Evolutionary conservation across 2,329 filamentous ascomycete species (phyloP), one percentile per base, ranked within the genome.

Genomic region (Ophiostoma sp.): DNA sequence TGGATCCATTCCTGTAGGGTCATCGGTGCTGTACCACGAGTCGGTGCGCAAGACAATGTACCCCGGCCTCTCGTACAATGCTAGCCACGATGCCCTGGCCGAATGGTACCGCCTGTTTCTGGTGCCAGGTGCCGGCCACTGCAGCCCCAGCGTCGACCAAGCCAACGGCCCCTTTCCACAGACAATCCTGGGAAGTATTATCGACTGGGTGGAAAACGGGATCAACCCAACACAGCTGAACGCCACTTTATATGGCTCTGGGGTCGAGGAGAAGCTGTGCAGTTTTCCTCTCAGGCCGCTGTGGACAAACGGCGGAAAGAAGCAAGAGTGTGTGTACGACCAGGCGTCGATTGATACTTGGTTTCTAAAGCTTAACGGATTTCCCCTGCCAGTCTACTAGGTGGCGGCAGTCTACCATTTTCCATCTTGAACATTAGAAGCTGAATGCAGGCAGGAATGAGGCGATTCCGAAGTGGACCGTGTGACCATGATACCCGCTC

Each of bases 301-400:
- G 49, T 55, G 49, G 49, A 14, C 16, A 18, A n/a, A 55, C 6
- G 49, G 27, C n/a, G 49, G n/a, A 55, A 55, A 27, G 27, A 27
- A 1, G n/a, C 49, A 55, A 9, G 2, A 55, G 11, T 55, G 49
- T 27, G 49, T 55, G 18, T 55, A 55, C 49, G 49, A 8, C n/a
- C 49, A 55, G 27, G 49, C 11, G 49, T 55, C 49, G 18, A n/a
- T 55, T 55, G 16, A 55, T 55, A 55, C 49, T 6, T 55, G 16
- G 49, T 55, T 55, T 8, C 49, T n/a, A 4, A 14, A 55, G n/a
- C 49, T 55, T 2, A n/a, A 55, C 27, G 49, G 49, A 27, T 55
- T 55, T 55, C 49, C 49, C n/a, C n/a, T 55, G 49, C 49, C 49
- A 18, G 49, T 55, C 18, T n/a, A n/a, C n/a, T n/a, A n/a, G n/a